Evolutionary conservation across 257 asterid species (phyloP).

Genomic region (Solanum etuberosum): DNA sequence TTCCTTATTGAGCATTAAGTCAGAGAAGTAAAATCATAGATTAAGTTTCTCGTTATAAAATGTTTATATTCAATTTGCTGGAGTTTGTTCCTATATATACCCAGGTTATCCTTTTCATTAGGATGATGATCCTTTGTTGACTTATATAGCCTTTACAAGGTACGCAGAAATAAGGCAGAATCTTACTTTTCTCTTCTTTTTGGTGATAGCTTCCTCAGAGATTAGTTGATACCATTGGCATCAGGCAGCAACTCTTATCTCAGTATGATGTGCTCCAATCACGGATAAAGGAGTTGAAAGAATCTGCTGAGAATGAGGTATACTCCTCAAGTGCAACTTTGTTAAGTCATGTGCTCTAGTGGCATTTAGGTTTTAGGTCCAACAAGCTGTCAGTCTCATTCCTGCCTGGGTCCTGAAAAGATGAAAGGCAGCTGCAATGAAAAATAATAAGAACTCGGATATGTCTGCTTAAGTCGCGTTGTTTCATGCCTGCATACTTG

Average conservation of each 20-base stretch:
- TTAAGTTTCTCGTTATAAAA: background rate
- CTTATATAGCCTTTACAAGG: background rate
- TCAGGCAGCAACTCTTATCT: slow-evolving; percentile 72
- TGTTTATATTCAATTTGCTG: background rate
- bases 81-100: background rate
- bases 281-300: slow-evolving; percentile 79
- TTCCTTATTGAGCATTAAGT: background rate
- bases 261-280: slow-evolving; percentile 89
- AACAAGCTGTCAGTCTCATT: background rate
- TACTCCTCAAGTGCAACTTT: background rate
- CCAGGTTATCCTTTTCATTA: background rate
- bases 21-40: background rate
- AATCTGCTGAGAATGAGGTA: slow-evolving; percentile 89
- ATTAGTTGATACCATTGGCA: slow-evolving; percentile 51
- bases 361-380: background rate
- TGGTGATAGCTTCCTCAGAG: slow-evolving; percentile 73
- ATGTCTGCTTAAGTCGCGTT: background rate
- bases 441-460: background rate
- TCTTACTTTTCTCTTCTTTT: slow-evolving; percentile 1
- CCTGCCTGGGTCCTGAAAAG: background rate
- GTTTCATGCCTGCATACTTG: background rate
- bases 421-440: background rate
- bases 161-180: background rate
- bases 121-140: background rate
- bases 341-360: background rate